Evolutionary conservation across 179 eudicot genomes (phyloP).

Genomic region (Nepenthes alata): DNA sequence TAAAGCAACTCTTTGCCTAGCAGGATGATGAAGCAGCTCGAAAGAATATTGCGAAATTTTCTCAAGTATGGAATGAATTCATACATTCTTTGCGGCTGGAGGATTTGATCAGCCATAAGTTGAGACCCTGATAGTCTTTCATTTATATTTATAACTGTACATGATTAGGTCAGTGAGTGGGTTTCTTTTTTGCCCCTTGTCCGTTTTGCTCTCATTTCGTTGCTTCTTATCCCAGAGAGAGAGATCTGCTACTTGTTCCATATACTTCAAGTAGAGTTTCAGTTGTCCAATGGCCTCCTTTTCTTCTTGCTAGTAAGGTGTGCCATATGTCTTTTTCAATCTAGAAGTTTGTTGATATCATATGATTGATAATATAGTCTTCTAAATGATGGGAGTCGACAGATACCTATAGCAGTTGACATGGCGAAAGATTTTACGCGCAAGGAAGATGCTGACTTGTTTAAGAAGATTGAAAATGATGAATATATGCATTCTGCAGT

Average conservation of each 20-base stretch:
- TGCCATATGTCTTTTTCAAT: conserved; percentile 9
- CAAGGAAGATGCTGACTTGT: conserved; percentile 66
- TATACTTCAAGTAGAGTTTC: conserved; percentile 63
- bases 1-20: conserved; percentile 1
- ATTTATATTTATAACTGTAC: background rate
- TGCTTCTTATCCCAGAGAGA: conserved; percentile 47
- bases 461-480: conserved; percentile 67
- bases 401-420: conserved; percentile 99
- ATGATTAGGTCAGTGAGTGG: background rate
- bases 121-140: conserved; percentile 11
- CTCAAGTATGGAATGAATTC: conserved; percentile 99
- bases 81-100: conserved; percentile 73
- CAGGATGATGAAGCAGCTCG: conserved; percentile 47
- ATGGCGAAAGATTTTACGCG: conserved; percentile 94
- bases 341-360: background rate
- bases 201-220: conserved; percentile 2
- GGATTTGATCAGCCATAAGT: conserved; percentile 85
- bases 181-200: background rate
- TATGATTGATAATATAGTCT: conserved; percentile 6
- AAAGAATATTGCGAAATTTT: conserved; percentile 74
- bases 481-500: conserved; percentile 85
- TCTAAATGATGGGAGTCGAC: conserved; percentile 3
- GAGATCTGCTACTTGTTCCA: conserved; percentile 90
- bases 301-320: conserved; percentile 98
- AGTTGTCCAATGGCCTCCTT: conserved; percentile 99